Conservation (phyloP, 1,284 basidiomycete species). For the Tylopilus sp. region DNA sequence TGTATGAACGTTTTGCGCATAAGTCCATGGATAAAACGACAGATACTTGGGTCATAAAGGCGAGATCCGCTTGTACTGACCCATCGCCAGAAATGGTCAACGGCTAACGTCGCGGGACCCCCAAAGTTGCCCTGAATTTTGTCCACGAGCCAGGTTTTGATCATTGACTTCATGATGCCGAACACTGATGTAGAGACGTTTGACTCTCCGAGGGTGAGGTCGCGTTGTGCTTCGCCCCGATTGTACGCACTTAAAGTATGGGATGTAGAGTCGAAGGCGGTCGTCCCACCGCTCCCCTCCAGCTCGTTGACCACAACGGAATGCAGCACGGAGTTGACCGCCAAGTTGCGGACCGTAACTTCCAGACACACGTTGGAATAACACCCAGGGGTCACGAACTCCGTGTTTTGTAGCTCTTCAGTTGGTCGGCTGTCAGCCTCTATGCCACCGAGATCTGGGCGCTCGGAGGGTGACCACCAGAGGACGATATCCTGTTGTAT, state of each 20-base stretch:
- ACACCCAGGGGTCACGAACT: constrained; percentile 81
- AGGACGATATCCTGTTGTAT: constrained; percentile 85
- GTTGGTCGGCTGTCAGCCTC: constrained; percentile 79
- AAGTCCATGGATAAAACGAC: constrained; percentile 89
- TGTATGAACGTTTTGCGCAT: constrained; percentile 99
- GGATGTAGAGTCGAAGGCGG: constrained; percentile 90
- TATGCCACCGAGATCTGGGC: constrained; percentile 91
- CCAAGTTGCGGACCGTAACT: constrained; percentile 85
- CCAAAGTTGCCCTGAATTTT: constrained; percentile 64
- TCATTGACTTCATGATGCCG: constrained; percentile 79
- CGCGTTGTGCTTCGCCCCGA: constrained; percentile 69
- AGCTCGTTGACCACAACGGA: constrained; percentile 94
- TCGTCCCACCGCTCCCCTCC: constrained; percentile 87
- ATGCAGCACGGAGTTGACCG: constrained; percentile 91
- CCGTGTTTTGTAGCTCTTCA: constrained; percentile 81
- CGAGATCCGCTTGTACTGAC: constrained; percentile 79
- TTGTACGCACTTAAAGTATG: constrained; percentile 91
- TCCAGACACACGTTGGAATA: constrained; percentile 94
- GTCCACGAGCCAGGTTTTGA: constrained; percentile 91
- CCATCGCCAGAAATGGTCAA: constrained; percentile 99
- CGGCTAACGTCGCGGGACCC: constrained; percentile 59
- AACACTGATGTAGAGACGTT: constrained; percentile 91
- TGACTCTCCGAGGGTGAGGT: constrained; percentile 85
- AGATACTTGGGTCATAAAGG: constrained; percentile 91
- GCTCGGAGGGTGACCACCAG: constrained; percentile 92